Evolutionary conservation across 352 stramenopile species (phyloP), one percentile per base, ranked within the genome.

Genomic region (Pythium coloratum): DNA sequence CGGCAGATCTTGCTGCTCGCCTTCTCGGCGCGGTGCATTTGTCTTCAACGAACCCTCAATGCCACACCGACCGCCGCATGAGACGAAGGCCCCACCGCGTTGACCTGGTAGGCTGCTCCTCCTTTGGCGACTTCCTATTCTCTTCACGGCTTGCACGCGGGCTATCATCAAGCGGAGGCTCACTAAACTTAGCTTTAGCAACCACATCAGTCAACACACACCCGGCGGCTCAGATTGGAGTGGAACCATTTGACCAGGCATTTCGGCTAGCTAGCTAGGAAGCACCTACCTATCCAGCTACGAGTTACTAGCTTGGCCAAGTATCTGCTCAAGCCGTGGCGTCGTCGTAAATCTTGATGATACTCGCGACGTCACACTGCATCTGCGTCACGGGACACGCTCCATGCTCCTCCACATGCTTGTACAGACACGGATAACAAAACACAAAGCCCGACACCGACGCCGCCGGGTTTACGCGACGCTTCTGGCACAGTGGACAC

Each of bases 261-360:
- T 20, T 20, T 49, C 14, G 42, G 42, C 14, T 6, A 49, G 14
- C 14, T 49, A 49, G 42, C 42, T 49, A 24, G 42, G 18, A 32
- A 55, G 28, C 28, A 30, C 28, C 28, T 30, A 30, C 28, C 33
- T 51, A 55, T 44, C 14, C 62, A 58, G 32, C 51, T 26, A 16
- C 42, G 14, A 55, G 16, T 65, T 55, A 32, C 34, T 26, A 50
- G 38, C 33, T 30, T 30, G 28, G 3, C 28, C 28, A 30, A 59
- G 18, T 33, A 32, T 33, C 7, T 14, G n/a, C 32, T 69, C 58
- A 74, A 55, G 60, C 53, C 13, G 69, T 64, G 2, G 59, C 69
- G 28, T 94, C 86, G 67, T 96, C 88, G 69, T 96, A 96, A 55
- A 96, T 94, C 70, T 92, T 92, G 42, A 82, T 67, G 28, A 96